These are phyloP conservation scores for Penicillium vulpinum DNA, from an alignment of 2,329 filamentous ascomycete genomes.

Conservation along the genomic window DNA sequence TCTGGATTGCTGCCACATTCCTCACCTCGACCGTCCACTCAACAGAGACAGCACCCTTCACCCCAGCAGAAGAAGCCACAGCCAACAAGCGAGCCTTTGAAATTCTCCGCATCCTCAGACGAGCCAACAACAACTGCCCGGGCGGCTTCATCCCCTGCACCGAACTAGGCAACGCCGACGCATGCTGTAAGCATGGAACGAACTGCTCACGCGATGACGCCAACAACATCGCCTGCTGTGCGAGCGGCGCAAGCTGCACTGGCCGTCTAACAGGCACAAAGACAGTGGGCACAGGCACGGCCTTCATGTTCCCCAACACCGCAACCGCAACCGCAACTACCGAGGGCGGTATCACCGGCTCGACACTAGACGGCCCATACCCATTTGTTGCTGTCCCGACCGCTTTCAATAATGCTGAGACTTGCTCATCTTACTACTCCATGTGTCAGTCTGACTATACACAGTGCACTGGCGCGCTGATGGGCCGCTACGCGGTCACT, in stretches of 20 bases:
- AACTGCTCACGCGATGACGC: conserved; percentile 58
- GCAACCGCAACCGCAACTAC: conserved; percentile 34
- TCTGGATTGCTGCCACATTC: conserved; percentile 34
- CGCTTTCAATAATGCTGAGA: conserved; percentile 52
- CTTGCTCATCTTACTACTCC: conserved; percentile 57
- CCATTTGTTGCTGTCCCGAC: conserved; percentile 57
- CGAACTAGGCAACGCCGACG: conserved; percentile 52
- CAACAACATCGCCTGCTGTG: conserved; percentile 63
- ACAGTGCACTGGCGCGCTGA: conserved; percentile 47
- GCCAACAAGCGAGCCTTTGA: conserved; percentile 30
- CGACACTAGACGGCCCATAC: conserved; percentile 52
- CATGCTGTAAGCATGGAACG: conserved; percentile 57
- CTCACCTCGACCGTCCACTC: conserved; percentile 33
- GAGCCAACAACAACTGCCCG: conserved; percentile 48
- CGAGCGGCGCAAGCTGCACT: conserved; percentile 57
- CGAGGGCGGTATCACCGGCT: conserved; percentile 27
- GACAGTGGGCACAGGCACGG: conserved; percentile 24
- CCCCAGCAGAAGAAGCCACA: conserved; percentile 25
- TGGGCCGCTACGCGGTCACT: conserved; percentile 54
- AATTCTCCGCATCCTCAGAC: conserved; percentile 34
- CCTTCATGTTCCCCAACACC: conserved; percentile 39
- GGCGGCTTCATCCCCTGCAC: conserved; percentile 54
- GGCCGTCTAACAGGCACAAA: conserved; percentile 49
- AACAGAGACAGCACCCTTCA: conserved; percentile 34
- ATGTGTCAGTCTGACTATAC: conserved; percentile 52